phyloP scores from a whole-genome alignment of 2,329 filamentous ascomycete species.

The Ophiocordyceps camponoti-floridani region DNA sequence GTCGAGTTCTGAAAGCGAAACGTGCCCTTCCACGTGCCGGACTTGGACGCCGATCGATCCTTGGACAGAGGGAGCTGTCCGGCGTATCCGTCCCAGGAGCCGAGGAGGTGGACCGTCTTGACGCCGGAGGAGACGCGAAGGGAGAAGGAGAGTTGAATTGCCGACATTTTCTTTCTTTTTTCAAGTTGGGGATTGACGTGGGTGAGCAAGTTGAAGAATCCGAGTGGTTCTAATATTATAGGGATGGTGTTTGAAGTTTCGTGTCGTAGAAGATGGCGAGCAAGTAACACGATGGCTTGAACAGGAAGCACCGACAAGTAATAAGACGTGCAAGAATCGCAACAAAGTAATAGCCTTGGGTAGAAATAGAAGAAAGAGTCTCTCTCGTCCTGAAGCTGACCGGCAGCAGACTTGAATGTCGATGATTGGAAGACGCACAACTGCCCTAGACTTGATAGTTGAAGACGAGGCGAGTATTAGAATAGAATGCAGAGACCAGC shows the following conservation, averaged over 20 bases:
- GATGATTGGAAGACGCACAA: not conserved
- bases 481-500: constrained; percentile 33
- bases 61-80: constrained; percentile 89
- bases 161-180: constrained; percentile 41
- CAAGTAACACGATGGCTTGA: not conserved
- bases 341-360: not conserved
- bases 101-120: constrained; percentile 94
- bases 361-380: constrained; percentile 10
- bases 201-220: constrained; percentile 9
- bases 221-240: constrained; percentile 32
- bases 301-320: not conserved
- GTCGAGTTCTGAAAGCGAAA: constrained; percentile 87
- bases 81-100: constrained; percentile 95
- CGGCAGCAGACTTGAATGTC: constrained; percentile 3
- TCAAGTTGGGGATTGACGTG: not conserved
- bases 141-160: constrained; percentile 87
- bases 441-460: not conserved
- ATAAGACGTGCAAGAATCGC: not conserved
- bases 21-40: constrained; percentile 84
- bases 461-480: constrained; percentile 10
- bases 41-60: constrained; percentile 67
- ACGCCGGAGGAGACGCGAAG: constrained; percentile 90
- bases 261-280: too few relatives aligned
- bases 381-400: constrained; percentile 6
- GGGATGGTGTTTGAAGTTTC: constrained; percentile 2